Conservation (phyloP, 768 basidiomycete genomes). For the Crassisporium funariophilum region DNA sequence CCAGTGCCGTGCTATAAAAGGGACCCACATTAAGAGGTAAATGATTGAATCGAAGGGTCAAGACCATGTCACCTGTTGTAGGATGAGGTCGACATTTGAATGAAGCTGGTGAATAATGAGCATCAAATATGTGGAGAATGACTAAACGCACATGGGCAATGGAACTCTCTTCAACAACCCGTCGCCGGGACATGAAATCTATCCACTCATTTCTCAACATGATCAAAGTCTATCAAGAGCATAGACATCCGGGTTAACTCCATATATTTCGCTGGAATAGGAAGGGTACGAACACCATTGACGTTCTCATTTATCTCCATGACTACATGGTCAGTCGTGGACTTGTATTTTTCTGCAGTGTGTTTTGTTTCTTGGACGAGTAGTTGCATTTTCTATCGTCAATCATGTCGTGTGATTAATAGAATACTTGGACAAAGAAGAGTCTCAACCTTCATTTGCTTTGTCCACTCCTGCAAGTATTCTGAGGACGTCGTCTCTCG, state of each 20-base stretch:
- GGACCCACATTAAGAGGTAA: no score
- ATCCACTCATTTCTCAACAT: neutral
- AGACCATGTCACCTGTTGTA: neutral
- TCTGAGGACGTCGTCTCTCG: conserved; percentile 42
- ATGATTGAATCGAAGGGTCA: no score
- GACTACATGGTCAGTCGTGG: neutral
- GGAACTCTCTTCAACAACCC: neutral
- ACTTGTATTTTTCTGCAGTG: neutral
- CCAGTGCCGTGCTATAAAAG: conserved; percentile 14
- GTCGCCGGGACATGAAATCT: neutral
- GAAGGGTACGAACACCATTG: neutral
- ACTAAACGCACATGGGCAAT: neutral
- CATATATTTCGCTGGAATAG: neutral
- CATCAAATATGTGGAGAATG: neutral
- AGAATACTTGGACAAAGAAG: neutral
- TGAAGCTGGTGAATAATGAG: neutral
- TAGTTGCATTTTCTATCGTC: neutral
- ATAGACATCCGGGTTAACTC: no score
- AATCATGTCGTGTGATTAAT: neutral
- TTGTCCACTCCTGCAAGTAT: conserved; percentile 9
- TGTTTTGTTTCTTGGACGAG: neutral
- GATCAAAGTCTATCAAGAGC: neutral
- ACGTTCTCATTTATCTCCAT: neutral
- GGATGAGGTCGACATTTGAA: neutral
- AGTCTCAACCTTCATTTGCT: conserved; percentile 9